A percentile compares a stretch with the other conserved stretches of the same genome.
Evolutionary conservation across 2,329 filamentous ascomycete genomes (phyloP).

Genomic region (Alternaria atra): DNA sequence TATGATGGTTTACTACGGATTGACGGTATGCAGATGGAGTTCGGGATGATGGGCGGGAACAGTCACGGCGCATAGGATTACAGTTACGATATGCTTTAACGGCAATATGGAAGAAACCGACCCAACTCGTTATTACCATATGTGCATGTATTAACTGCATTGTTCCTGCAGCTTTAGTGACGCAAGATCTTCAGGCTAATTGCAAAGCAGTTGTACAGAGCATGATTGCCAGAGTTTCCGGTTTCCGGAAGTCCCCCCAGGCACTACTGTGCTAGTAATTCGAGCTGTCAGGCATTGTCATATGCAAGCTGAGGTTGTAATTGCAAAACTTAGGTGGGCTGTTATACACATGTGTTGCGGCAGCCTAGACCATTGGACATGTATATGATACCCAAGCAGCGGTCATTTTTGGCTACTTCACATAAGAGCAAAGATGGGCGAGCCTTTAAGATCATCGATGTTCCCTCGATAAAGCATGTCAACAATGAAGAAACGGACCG

Average conservation of each 20-base stretch:
- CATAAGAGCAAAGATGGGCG: background rate
- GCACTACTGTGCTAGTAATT: too few species aligned
- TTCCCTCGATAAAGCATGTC: background rate
- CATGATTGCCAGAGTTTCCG: background rate
- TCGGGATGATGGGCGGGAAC: slow-evolving; percentile 5
- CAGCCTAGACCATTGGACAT: background rate
- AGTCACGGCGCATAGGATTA: slow-evolving; percentile 17
- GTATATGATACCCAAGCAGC: background rate
- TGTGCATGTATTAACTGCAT: slow-evolving; percentile 27
- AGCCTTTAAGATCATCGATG: background rate
- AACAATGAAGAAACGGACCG: background rate
- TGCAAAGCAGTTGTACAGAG: slow-evolving; percentile 9
- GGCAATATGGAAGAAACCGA: slow-evolving; percentile 37
- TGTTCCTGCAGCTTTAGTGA: slow-evolving; percentile 35
- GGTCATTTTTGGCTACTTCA: background rate
- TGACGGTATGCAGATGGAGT: slow-evolving; percentile 1
- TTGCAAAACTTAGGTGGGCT: background rate
- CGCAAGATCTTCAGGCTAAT: slow-evolving; percentile 32
- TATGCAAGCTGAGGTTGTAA: background rate
- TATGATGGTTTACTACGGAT: slow-evolving; percentile 3
- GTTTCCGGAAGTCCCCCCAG: background rate
- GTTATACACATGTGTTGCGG: background rate
- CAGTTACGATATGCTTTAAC: slow-evolving; percentile 19
- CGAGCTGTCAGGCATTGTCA: too few species aligned
- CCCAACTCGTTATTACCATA: slow-evolving; percentile 9